Evolutionary conservation across 139 green algal genomes (phyloP), one percentile per base, ranked within the genome.

Genomic region (Micractinium conductrix): DNA sequence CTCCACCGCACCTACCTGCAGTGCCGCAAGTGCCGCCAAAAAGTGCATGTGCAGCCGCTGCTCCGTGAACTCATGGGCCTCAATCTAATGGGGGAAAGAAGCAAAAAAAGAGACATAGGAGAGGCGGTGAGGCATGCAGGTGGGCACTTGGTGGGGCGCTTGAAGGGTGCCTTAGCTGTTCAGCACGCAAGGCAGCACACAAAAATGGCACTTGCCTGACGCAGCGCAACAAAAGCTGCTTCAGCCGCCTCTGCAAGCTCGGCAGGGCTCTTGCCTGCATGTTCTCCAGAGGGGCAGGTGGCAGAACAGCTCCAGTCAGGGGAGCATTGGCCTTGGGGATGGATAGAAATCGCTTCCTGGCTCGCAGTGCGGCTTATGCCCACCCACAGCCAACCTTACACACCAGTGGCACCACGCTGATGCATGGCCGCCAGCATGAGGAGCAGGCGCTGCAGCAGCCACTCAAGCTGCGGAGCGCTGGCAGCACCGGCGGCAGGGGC

Each of bases 381-480:
- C n/a, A n/a, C n/a, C n/a, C 48, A 58, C 48, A 58, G 16, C 48
- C 48, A 58, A 58, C 12, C 48, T 58, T 10, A 12, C 60, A 38
- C 60, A 70, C 62, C 62, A 17, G n/a, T 42, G 53, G 26, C 33
- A 28, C 58, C 24, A 2, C 58, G 58, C 58, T 67, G 58, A 28
- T 67, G 58, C 65, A 72, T 40, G 14, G 33, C 65, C 6, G 65
- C 65, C 33, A 72, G 65, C 14, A 72, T 72, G 65, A 72, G 65
- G n/a, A 72, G 65, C n/a, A 40, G 35, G 35, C n/a, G 65, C 33
- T 72, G 65, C 65, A 72, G 35, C n/a, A 72, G 65, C 65, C 65
- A 72, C 65, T 72, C 65, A 33, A 72, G 65, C 65, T 72, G 65
- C 33, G 35, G 14, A 33, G 33, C 43, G 65, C 33, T 72, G 65